These are phyloP conservation scores for Sugiyamaella marilandica DNA, from an alignment of 805 yeast species.

Conservation along the genomic window DNA sequence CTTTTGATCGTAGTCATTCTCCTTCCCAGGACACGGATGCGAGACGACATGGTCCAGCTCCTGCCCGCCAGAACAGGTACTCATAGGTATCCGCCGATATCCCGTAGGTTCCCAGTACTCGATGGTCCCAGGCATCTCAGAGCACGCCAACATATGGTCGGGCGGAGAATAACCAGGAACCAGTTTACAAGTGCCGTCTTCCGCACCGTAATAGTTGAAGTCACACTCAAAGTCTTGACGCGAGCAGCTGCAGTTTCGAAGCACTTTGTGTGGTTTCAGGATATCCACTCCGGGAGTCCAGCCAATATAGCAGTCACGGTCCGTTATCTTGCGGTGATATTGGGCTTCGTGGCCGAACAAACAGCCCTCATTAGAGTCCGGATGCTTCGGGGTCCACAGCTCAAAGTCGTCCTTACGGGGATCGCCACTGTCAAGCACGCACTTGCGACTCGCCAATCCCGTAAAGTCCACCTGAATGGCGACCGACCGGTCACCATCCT, in stretches of 20 bases:
- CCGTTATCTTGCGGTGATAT: conserved; percentile 55
- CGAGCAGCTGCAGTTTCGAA: conserved; percentile 74
- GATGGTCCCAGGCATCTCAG: conserved; percentile 45
- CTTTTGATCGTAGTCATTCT: conserved; percentile 50
- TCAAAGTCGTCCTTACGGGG: conserved; percentile 55
- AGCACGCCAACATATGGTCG: conserved; percentile 59
- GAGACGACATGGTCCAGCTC: conserved; percentile 61
- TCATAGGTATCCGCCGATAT: conserved; percentile 76
- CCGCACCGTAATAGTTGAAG: conserved; percentile 64
- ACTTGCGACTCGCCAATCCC: conserved; percentile 47
- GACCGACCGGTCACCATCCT: conserved; percentile 43
- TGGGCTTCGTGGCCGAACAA: conserved; percentile 65
- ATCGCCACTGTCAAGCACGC: conserved; percentile 45
- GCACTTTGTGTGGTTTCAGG: conserved; percentile 50
- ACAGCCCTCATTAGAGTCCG: conserved; percentile 42
- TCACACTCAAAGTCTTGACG: conserved; percentile 93
- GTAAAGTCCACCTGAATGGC: conserved; percentile 57
- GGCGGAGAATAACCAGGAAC: conserved; percentile 69
- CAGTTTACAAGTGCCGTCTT: conserved; percentile 80
- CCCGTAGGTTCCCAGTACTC: conserved; percentile 90
- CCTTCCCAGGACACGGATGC: conserved; percentile 85
- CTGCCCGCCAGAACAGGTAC: conserved; percentile 81
- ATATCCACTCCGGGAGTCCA: conserved; percentile 37
- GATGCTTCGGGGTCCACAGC: conserved; percentile 58
- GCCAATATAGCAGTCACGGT: conserved; percentile 57